Percentiles rank a stretch among this genome's conserved stretches.
Evolutionary conservation across 208 protist genomes (phyloP).

Genomic region (Tritrichomonas musculus): DNA sequence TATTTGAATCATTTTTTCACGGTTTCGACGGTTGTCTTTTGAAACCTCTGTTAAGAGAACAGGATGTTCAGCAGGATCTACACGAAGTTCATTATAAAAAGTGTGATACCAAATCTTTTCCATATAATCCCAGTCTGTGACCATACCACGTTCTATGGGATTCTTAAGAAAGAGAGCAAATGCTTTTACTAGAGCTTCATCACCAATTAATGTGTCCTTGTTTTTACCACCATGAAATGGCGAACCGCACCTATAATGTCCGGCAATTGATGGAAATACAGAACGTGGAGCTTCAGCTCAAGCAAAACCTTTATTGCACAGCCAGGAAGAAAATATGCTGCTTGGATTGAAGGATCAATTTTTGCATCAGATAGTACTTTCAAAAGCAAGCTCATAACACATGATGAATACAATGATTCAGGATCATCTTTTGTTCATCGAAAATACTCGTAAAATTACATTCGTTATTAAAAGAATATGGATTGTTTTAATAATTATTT

Average conservation of each 20-base stretch:
- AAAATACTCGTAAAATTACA: constrained; percentile 56
- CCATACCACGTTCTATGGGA: constrained; percentile 42
- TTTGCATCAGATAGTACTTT: constrained; percentile 48
- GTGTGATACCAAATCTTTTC: constrained; percentile 51
- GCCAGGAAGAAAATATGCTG: no score
- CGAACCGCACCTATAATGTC: constrained; percentile 1
- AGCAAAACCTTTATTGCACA: constrained; percentile 82
- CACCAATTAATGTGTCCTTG: background rate
- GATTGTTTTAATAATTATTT: no score
- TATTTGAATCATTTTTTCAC: constrained; percentile 74
- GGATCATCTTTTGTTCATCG: constrained; percentile 51
- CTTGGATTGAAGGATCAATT: constrained; percentile 53
- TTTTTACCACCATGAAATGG: no score
- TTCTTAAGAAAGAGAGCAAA: constrained; percentile 6
- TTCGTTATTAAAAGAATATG: no score
- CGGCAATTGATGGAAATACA: constrained; percentile 40
- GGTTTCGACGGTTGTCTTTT: constrained; percentile 69
- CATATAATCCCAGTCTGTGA: constrained; percentile 49
- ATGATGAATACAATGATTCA: constrained; percentile 56
- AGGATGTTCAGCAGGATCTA: constrained; percentile 88
- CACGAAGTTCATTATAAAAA: constrained; percentile 70
- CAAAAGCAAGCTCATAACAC: constrained; percentile 55
- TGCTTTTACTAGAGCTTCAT: constrained; percentile 35
- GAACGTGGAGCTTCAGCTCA: constrained; percentile 60
- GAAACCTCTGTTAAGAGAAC: constrained; percentile 78